Conservation (phyloP, 306 rosid species). For the Malus asiatica region DNA sequence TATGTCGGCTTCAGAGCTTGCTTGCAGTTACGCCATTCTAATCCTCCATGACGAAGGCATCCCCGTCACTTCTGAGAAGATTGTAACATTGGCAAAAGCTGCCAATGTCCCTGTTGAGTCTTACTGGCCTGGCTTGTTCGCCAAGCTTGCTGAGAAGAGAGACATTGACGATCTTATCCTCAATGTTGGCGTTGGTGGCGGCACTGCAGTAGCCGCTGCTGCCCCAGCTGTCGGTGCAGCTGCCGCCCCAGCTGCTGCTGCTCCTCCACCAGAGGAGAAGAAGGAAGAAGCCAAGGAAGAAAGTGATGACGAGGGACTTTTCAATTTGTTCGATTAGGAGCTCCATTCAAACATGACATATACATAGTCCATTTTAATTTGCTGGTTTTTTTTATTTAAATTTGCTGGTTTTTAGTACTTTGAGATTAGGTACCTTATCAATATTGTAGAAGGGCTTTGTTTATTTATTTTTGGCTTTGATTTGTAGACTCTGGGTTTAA, state of each 20-base stretch:
- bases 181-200: conserved; percentile 60
- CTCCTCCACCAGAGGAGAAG: conserved; percentile 68
- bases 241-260: conserved; percentile 35
- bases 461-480: no score
- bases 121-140: conserved; percentile 63
- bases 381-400: no score
- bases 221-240: conserved; percentile 26
- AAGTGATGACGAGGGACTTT: no score
- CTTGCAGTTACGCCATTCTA: conserved; percentile 58
- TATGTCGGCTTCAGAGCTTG: conserved; percentile 52
- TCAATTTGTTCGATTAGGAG: no score
- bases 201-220: conserved; percentile 43
- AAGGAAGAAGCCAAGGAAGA: conserved; percentile 28
- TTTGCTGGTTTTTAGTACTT: no score
- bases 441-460: no score
- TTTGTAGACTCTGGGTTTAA: no score
- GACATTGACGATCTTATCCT: conserved; percentile 57
- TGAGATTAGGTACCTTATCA: no score
- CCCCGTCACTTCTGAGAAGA: conserved; percentile 62
- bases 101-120: conserved; percentile 54
- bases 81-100: conserved; percentile 41
- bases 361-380: no score
- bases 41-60: conserved; percentile 59
- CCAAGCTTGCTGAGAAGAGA: conserved; percentile 68
- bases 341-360: no score